These are phyloP conservation scores for Trametes punicea DNA, from an alignment of 768 basidiomycete genomes.

Conservation along the genomic window DNA sequence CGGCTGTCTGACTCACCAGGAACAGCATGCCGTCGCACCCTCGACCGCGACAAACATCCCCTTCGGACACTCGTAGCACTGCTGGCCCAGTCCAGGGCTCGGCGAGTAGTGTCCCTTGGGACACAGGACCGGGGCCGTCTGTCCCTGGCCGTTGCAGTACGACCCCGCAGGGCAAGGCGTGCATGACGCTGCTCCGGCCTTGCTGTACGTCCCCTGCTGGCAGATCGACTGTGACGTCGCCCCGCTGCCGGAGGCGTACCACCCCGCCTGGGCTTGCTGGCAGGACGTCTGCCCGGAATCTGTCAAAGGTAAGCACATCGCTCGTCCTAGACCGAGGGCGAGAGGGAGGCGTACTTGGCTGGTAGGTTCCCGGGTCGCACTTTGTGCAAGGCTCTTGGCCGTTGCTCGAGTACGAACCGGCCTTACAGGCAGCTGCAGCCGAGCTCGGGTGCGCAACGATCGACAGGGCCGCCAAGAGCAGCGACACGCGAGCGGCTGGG, in stretches of 20 bases:
- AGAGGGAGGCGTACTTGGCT: not conserved
- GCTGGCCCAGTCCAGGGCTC: conserved; percentile 9
- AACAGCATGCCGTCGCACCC: conserved; percentile 23
- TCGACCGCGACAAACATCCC: conserved; percentile 16
- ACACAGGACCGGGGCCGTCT: conserved; percentile 13
- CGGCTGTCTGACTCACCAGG: conserved; percentile 11
- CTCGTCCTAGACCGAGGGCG: not conserved
- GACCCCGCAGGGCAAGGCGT: conserved; percentile 21
- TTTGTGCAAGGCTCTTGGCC: conserved; percentile 9
- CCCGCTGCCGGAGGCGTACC: conserved; percentile 16
- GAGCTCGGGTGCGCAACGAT: not conserved
- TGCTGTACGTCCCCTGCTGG: conserved; percentile 20
- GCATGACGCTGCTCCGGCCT: conserved; percentile 16
- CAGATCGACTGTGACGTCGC: conserved; percentile 18
- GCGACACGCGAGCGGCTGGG: not conserved
- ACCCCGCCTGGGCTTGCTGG: conserved; percentile 19
- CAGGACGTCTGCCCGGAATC: conserved; percentile 17
- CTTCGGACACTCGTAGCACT: conserved; percentile 16
- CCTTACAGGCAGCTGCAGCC: conserved; percentile 4
- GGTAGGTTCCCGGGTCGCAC: conserved; percentile 12
- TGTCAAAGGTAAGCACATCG: not conserved
- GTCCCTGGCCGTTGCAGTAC: conserved; percentile 20
- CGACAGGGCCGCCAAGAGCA: not conserved
- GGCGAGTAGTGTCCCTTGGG: conserved; percentile 15
- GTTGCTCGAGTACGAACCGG: conserved; percentile 16